Percentiles rank a stretch among this genome's conserved stretches.
These are phyloP conservation scores for Camillea tinctor DNA, from an alignment of 2,329 filamentous ascomycete genomes.

Conservation along the genomic window DNA sequence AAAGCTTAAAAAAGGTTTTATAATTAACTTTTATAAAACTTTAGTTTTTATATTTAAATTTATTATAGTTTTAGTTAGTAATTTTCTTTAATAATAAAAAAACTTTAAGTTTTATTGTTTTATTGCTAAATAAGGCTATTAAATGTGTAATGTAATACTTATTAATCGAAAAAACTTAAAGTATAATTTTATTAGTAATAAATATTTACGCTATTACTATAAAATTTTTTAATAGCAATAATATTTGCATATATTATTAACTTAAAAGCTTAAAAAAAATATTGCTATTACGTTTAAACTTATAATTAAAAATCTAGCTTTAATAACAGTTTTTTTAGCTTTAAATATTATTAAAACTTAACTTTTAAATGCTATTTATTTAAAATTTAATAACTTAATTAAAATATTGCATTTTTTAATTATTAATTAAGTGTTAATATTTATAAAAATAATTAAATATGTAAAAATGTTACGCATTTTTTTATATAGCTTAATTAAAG, in stretches of 20 bases:
- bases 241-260: slow-evolving; percentile 1
- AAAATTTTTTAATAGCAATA: slow-evolving; percentile 4
- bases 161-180: slow-evolving; percentile 4
- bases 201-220: slow-evolving; percentile 8
- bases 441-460: no score
- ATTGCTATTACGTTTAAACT: slow-evolving; percentile 1
- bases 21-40: no score
- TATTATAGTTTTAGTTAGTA: neutral
- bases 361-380: slow-evolving; percentile 3
- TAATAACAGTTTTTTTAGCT: slow-evolving; percentile 2
- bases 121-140: slow-evolving; percentile 4
- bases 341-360: slow-evolving; percentile 10
- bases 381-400: slow-evolving; percentile 4
- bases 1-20: slow-evolving; percentile 4
- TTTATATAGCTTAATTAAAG: no score
- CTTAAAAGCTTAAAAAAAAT: slow-evolving; percentile 1
- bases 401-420: slow-evolving; percentile 10
- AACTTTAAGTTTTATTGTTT: slow-evolving; percentile 2
- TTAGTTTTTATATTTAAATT: slow-evolving; percentile 1
- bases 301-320: neutral
- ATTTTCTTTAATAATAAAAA: slow-evolving; percentile 11
- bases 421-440: no score
- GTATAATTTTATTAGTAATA: slow-evolving; percentile 6
- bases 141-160: slow-evolving; percentile 9
- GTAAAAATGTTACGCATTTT: no score